A percentile compares a stretch with the other conserved stretches of the same genome.
These are phyloP conservation scores for Fusarium vanettenii DNA, from an alignment of 2,329 filamentous ascomycete species.

Conservation along the genomic window DNA sequence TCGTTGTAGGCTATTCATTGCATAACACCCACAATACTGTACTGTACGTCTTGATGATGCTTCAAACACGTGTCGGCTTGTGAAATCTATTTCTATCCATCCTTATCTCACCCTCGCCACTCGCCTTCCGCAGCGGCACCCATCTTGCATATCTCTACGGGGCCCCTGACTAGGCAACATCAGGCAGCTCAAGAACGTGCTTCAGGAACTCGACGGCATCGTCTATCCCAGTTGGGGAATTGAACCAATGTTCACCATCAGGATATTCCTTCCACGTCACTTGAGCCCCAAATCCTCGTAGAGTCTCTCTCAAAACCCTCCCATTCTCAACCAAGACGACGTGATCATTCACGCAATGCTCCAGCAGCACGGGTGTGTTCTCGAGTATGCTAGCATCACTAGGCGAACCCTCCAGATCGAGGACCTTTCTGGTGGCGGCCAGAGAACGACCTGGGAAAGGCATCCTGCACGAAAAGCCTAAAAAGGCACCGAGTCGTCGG, in stretches of 20 bases:
- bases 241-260: constrained; percentile 57
- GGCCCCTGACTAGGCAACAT: not conserved
- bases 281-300: constrained; percentile 52
- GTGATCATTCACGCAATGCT: constrained; percentile 59
- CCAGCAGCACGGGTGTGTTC: constrained; percentile 57
- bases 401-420: not conserved
- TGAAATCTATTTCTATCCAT: not conserved
- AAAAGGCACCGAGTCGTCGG: constrained; percentile 45
- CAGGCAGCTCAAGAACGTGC: not conserved
- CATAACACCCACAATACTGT: no score
- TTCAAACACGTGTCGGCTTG: not conserved
- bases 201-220: constrained; percentile 52
- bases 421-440: constrained; percentile 37
- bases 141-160: not conserved
- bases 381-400: constrained; percentile 43
- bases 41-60: not conserved
- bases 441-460: constrained; percentile 50
- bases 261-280: constrained; percentile 56
- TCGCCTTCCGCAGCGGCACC: not conserved
- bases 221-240: constrained; percentile 56
- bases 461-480: constrained; percentile 53
- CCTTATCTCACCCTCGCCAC: not conserved
- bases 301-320: constrained; percentile 37
- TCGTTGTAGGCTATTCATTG: no score
- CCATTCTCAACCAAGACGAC: constrained; percentile 49